These are phyloP conservation scores for Globisporangium irregulare DNA, from an alignment of 352 stramenopile genomes.

Conservation along the genomic window DNA sequence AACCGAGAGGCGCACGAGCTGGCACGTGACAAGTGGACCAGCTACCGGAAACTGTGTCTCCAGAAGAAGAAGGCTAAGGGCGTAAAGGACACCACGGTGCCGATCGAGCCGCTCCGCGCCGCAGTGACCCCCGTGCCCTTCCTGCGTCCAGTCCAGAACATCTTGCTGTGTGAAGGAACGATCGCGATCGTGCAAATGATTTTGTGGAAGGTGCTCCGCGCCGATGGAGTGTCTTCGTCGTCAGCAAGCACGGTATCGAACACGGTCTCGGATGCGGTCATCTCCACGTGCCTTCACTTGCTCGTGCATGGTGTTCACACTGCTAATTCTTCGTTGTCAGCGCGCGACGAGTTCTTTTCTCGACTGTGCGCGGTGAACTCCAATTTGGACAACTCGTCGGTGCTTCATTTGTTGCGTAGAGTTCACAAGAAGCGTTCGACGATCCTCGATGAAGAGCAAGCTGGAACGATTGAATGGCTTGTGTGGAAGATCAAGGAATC, in stretches of 20 bases:
- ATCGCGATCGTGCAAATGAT: slow-evolving; percentile 62
- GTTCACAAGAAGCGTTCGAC: slow-evolving; percentile 42
- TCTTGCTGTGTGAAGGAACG: slow-evolving; percentile 71
- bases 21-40: slow-evolving; percentile 81
- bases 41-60: slow-evolving; percentile 48
- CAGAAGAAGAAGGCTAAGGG: slow-evolving; percentile 27
- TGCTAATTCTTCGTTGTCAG: slow-evolving; percentile 22
- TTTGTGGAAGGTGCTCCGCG: slow-evolving; percentile 50
- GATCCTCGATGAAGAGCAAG: slow-evolving; percentile 73
- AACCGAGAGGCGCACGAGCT: slow-evolving; percentile 82
- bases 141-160: slow-evolving; percentile 47
- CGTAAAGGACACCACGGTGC: slow-evolving; percentile 19
- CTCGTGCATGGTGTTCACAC: slow-evolving; percentile 78
- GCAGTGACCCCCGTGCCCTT: slow-evolving; percentile 41
- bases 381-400: slow-evolving; percentile 35
- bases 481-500: slow-evolving; percentile 52
- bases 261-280: slow-evolving; percentile 73
- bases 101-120: slow-evolving; percentile 43
- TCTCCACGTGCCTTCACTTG: slow-evolving; percentile 80
- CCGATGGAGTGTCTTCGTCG: slow-evolving; percentile 25
- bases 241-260: slow-evolving; percentile 20
- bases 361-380: slow-evolving; percentile 35
- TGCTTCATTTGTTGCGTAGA: slow-evolving; percentile 51
- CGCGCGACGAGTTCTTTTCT: slow-evolving; percentile 45
- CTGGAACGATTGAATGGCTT: slow-evolving; percentile 71